phyloP scores from a whole-genome alignment of 2,329 filamentous ascomycete species.

The Xylariaceae sp. region DNA sequence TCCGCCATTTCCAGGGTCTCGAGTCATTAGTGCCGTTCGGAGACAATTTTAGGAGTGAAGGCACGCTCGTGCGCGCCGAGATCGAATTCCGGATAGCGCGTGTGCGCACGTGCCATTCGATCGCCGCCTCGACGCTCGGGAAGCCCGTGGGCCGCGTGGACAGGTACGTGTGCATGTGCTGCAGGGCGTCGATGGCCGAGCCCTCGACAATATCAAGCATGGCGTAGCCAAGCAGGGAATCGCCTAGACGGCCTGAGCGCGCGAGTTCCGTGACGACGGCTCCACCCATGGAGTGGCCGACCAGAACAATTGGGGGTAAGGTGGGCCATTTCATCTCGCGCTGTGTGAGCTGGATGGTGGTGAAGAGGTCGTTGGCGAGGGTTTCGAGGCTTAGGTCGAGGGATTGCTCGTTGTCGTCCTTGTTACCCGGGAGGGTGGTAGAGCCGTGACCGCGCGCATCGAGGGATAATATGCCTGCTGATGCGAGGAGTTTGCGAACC shows the following conservation, averaged over 20 bases:
- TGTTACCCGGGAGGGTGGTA: slow-evolving; percentile 46
- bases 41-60: slow-evolving; percentile 58
- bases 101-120: slow-evolving; percentile 91
- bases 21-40: slow-evolving; percentile 25
- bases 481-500: slow-evolving; percentile 69
- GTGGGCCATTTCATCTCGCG: slow-evolving; percentile 64
- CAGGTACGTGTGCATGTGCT: slow-evolving; percentile 90
- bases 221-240: slow-evolving; percentile 72
- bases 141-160: slow-evolving; percentile 76
- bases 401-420: slow-evolving; percentile 15
- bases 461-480: slow-evolving; percentile 75
- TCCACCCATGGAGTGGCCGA: slow-evolving; percentile 90
- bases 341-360: slow-evolving; percentile 63
- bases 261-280: slow-evolving; percentile 85
- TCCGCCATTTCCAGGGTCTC: slow-evolving; percentile 74
- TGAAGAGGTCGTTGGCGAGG: slow-evolving; percentile 66
- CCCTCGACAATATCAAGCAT: slow-evolving; percentile 95
- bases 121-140: slow-evolving; percentile 67
- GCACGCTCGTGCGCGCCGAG: slow-evolving; percentile 84
- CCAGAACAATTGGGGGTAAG: slow-evolving; percentile 70
- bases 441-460: slow-evolving; percentile 85
- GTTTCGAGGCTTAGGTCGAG: slow-evolving; percentile 67
- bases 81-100: slow-evolving; percentile 77
- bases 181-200: slow-evolving; percentile 87
- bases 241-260: slow-evolving; percentile 58